A percentile compares a stretch with the other conserved stretches of the same genome.
Conservation (phyloP, 192 early-diverging fungal species). For the Coemansia reversa region DNA sequence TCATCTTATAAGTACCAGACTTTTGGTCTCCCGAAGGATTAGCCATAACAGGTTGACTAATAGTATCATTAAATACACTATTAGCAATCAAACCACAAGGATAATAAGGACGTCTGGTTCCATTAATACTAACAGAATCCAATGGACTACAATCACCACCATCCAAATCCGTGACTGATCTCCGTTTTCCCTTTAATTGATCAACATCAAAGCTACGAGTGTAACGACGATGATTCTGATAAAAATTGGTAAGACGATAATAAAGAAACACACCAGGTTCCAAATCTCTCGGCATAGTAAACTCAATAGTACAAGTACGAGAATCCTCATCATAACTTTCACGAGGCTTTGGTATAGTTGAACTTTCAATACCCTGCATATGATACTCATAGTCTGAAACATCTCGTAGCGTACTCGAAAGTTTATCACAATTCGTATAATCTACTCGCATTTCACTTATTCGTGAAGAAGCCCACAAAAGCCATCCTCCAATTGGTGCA, state of each 20-base stretch:
- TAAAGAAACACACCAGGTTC: constrained; percentile 86
- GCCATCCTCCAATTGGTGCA: constrained; percentile 90
- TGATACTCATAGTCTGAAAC: constrained; percentile 43
- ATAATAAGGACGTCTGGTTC: constrained; percentile 63
- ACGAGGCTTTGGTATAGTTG: constrained; percentile 31
- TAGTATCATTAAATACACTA: constrained; percentile 90
- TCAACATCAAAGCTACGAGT: constrained; percentile 83
- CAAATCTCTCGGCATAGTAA: constrained; percentile 66
- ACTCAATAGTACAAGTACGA: constrained; percentile 70
- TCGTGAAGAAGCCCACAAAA: constrained; percentile 83
- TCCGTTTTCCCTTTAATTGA: constrained; percentile 73
- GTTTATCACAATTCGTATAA: constrained; percentile 82
- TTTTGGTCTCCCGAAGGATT: constrained; percentile 48
- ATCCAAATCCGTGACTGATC: constrained; percentile 44
- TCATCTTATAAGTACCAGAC: constrained; percentile 58
- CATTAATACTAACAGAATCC: constrained; percentile 21
- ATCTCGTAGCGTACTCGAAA: constrained; percentile 8
- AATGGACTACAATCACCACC: constrained; percentile 64
- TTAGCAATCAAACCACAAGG: constrained; percentile 99
- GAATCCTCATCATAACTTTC: constrained; percentile 55
- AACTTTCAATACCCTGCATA: constrained; percentile 33
- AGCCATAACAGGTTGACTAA: constrained; percentile 58
- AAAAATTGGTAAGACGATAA: constrained; percentile 96
- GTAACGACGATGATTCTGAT: constrained; percentile 98
- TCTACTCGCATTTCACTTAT: constrained; percentile 89